Base-by-base conservation (phyloP, 768 basidiomycete species). In the Boletus sp. region DNA sequence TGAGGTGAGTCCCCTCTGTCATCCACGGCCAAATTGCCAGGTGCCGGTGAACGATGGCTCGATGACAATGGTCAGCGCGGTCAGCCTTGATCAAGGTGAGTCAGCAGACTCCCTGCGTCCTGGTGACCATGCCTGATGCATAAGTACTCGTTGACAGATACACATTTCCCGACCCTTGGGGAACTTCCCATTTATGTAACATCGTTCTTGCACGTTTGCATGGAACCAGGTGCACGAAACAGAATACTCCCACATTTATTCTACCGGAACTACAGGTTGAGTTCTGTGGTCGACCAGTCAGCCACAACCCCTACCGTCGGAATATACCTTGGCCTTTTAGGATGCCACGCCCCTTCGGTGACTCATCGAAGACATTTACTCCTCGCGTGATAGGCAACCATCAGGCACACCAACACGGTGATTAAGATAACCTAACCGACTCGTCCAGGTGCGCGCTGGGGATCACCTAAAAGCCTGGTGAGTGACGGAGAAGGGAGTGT, bases 1-100 rank as follows among this genome's bases (percentile, higher is more conserved):
- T 29, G 40, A 64, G 61, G 64, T 56, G 55, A 64, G 61, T 50
- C 10, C n/a, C 2, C 6, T 4, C 13, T 41, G 27, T 23, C 17
- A 25, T 19, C 15, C 29, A 33, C 37, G n/a, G 15, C 32, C 43
- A 34, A 19, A n/a, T 27, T 21, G 21, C 25, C 40, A 43, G 45
- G 29, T 21, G 48, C 40, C 40, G 45, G 29, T 21, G 48, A 37
- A 43, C 33, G 34, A 32, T 27, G 8, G 23, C 14, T 34, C 37
- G 11, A 9, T 32, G 13, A 17, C 34, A 25, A 15, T 15, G 32
- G 40, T 53, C 38, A 33, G 38, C 43, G 15, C n/a, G n/a, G n/a
- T n/a, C 25, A 25, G 25, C 3, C 25, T 25, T 25, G 25, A 25
- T 29, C 10, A 27, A 61, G 55, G 62, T 53, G 46, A 60, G 58